These are phyloP conservation scores for Sarocladium oryzae DNA, from an alignment of 2,329 filamentous ascomycete genomes.

Conservation along the genomic window DNA sequence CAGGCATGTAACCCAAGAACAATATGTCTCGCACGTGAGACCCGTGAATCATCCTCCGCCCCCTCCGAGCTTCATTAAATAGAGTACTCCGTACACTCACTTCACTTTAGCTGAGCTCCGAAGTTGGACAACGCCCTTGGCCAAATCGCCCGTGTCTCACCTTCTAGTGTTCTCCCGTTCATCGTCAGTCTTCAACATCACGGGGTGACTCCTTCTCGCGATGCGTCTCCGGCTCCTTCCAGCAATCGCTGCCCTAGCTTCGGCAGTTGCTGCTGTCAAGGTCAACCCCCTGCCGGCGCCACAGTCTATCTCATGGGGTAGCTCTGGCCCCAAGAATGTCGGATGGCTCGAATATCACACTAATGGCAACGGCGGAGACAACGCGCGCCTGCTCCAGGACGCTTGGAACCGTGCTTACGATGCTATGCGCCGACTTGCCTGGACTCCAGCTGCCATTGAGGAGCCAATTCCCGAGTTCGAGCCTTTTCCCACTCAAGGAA, in stretches of 20 bases:
- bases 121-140: too few relatives aligned
- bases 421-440: slow-evolving; percentile 42
- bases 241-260: slow-evolving; percentile 10
- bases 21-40: slow-evolving; percentile 1
- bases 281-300: slow-evolving; percentile 22
- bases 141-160: neutral
- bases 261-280: slow-evolving; percentile 16
- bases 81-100: too few relatives aligned
- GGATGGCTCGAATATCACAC: slow-evolving; percentile 13
- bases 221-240: slow-evolving; percentile 11
- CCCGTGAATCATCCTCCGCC: neutral
- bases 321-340: slow-evolving; percentile 16
- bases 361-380: slow-evolving; percentile 14
- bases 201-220: neutral
- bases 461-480: slow-evolving; percentile 42
- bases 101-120: too few relatives aligned
- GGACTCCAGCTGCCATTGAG: slow-evolving; percentile 47
- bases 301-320: slow-evolving; percentile 19
- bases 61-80: neutral
- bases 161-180: neutral
- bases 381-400: slow-evolving; percentile 27
- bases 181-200: neutral
- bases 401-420: slow-evolving; percentile 45
- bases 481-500: slow-evolving; percentile 40
- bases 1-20: neutral